Evolutionary conservation across 148 eudicot genomes (phyloP).

Genomic region (Bassia scoparia): DNA sequence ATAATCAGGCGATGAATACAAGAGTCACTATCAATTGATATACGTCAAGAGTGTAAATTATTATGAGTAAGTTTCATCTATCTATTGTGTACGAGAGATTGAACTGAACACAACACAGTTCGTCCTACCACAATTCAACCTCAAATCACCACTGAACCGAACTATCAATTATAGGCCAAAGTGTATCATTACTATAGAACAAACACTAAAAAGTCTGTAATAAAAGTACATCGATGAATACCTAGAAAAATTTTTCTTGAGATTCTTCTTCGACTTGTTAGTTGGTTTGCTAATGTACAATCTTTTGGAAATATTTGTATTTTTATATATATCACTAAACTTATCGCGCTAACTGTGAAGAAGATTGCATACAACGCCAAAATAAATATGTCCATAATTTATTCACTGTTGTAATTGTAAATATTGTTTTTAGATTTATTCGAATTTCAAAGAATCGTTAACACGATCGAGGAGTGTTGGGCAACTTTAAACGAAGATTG

Average conservation of each 20-base stretch:
- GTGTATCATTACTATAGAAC: too few relatives aligned
- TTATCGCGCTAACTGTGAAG: slow-evolving; percentile 5
- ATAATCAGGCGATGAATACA: too few relatives aligned
- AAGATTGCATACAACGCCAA: background rate
- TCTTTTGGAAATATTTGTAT: slow-evolving; percentile 1
- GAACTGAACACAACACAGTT: too few relatives aligned
- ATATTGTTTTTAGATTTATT: background rate
- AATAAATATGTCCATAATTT: background rate
- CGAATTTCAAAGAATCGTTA: background rate
- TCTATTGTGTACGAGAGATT: too few relatives aligned
- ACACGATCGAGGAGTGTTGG: background rate
- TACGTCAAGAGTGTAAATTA: too few relatives aligned
- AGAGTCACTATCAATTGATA: too few relatives aligned
- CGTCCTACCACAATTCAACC: too few relatives aligned
- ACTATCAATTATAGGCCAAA: too few relatives aligned
- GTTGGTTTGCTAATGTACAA: background rate
- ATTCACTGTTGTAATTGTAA: background rate
- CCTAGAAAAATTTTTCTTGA: background rate
- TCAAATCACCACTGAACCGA: too few relatives aligned
- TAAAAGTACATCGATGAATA: background rate
- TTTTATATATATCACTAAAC: background rate
- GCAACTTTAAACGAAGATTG: background rate
- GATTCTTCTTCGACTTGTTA: background rate
- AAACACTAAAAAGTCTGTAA: too few relatives aligned
- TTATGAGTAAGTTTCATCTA: too few relatives aligned